Evolutionary conservation across 371 early-diverging fungal genomes (phyloP).

Genomic region (Rhizopus microsporus): DNA sequence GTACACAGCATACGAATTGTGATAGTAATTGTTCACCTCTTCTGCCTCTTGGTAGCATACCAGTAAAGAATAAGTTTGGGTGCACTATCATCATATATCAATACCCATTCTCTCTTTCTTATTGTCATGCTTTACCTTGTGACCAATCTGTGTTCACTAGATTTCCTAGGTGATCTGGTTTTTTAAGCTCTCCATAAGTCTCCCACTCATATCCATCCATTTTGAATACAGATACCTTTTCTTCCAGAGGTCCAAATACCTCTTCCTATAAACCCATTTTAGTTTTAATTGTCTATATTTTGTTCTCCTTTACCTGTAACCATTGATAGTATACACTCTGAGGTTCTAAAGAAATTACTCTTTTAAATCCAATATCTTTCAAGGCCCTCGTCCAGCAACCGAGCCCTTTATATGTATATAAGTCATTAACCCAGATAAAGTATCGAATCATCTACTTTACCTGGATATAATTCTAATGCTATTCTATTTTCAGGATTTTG

Average conservation of each 20-base stretch:
- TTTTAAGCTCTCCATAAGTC: slow-evolving; percentile 36
- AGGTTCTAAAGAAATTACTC: slow-evolving; percentile 38
- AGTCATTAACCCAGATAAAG: slow-evolving; percentile 15
- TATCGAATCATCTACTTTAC: slow-evolving; percentile 25
- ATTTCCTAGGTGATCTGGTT: slow-evolving; percentile 30
- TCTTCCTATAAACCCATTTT: neutral
- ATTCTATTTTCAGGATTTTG: slow-evolving; percentile 26
- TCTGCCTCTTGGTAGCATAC: slow-evolving; percentile 41
- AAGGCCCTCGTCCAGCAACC: slow-evolving; percentile 46
- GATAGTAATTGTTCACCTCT: slow-evolving; percentile 49
- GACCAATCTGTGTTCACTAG: slow-evolving; percentile 38
- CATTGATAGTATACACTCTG: slow-evolving; percentile 25
- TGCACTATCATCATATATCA: slow-evolving; percentile 25
- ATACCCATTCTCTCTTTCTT: no score
- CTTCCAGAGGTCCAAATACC: slow-evolving; percentile 8
- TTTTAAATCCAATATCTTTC: slow-evolving; percentile 38
- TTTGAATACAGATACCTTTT: slow-evolving; percentile 26
- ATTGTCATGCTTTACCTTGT: slow-evolving; percentile 25
- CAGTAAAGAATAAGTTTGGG: slow-evolving; percentile 44
- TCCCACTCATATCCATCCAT: slow-evolving; percentile 55
- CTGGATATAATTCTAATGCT: slow-evolving; percentile 47
- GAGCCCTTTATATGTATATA: slow-evolving; percentile 27
- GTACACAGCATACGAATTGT: slow-evolving; percentile 43
- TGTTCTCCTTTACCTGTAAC: slow-evolving; percentile 19
- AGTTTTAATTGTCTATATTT: neutral